These are phyloP conservation scores for Trypanosomatidae sp. DNA, from an alignment of 208 protist genomes.

Conservation along the genomic window DNA sequence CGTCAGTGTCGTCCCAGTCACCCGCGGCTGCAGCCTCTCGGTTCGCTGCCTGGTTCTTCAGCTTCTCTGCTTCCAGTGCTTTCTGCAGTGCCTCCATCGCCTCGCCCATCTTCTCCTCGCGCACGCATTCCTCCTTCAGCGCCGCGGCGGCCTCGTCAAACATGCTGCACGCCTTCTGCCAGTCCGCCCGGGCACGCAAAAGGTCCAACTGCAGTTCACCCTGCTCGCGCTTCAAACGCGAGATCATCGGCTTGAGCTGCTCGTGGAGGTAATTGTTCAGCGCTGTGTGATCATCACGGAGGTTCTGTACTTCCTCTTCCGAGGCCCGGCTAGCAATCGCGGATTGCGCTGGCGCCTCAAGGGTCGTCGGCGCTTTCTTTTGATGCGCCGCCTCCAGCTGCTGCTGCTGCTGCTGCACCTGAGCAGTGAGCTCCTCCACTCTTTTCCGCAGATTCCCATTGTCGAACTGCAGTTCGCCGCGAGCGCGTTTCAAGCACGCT, in stretches of 20 bases:
- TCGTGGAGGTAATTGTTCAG: slow-evolving; percentile 34
- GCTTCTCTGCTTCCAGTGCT: slow-evolving; percentile 30
- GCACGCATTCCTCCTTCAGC: slow-evolving; percentile 30
- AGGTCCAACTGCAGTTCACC: slow-evolving; percentile 38
- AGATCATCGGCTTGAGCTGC: slow-evolving; percentile 31
- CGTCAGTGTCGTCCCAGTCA: background rate
- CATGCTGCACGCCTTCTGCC: slow-evolving; percentile 22
- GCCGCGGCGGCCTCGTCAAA: slow-evolving; percentile 25
- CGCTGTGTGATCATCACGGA: slow-evolving; percentile 27
- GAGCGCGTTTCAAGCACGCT: slow-evolving; percentile 19
- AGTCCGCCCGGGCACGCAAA: slow-evolving; percentile 15
- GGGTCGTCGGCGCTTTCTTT: background rate
- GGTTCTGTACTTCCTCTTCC: background rate
- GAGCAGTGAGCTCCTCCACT: slow-evolving; percentile 12
- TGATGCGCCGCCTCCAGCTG: slow-evolving; percentile 4
- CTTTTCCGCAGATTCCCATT: slow-evolving; percentile 23
- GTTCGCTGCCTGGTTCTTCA: slow-evolving; percentile 7
- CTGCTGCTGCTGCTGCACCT: slow-evolving; percentile 14
- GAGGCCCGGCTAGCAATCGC: background rate
- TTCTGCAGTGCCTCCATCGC: slow-evolving; percentile 35
- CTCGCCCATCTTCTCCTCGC: slow-evolving; percentile 46
- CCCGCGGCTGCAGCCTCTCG: background rate
- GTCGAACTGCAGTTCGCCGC: slow-evolving; percentile 23
- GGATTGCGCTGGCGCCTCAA: background rate
- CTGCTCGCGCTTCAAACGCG: slow-evolving; percentile 13